phyloP scores from a whole-genome alignment of 768 basidiomycete species.

The Lentinula sp. region DNA sequence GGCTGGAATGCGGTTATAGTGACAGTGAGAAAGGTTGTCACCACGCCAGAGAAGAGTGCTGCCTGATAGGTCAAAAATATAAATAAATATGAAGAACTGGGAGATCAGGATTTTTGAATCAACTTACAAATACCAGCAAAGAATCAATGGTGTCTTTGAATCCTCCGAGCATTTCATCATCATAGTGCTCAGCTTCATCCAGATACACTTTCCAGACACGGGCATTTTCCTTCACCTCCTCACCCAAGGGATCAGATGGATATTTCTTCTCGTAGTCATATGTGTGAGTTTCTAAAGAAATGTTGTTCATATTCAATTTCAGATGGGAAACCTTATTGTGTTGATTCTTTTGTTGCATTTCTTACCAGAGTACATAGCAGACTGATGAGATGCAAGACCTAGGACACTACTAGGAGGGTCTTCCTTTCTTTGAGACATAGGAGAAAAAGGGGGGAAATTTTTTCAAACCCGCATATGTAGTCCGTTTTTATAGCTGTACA shows the following conservation, averaged over 20 bases:
- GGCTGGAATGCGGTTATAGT: constrained; percentile 12
- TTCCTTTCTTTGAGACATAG: no score
- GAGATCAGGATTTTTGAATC: neutral
- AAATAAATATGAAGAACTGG: neutral
- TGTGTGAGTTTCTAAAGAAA: no score
- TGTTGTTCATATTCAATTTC: no score
- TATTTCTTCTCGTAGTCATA: constrained; percentile 6
- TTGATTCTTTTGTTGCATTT: no score
- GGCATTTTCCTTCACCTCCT: constrained; percentile 1
- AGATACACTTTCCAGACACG: constrained; percentile 5
- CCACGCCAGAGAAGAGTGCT: constrained; percentile 18
- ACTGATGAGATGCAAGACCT: no score
- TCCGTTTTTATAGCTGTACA: no score
- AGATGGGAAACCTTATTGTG: no score
- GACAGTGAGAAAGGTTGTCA: constrained; percentile 16
- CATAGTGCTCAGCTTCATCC: constrained; percentile 1
- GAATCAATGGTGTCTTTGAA: neutral
- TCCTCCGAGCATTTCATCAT: neutral
- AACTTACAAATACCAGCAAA: constrained; percentile 9
- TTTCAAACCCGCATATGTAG: no score
- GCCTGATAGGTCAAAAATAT: constrained; percentile 5
- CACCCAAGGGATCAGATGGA: neutral
- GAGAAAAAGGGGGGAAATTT: no score
- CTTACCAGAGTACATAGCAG: no score
- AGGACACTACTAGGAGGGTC: no score